Base-by-base conservation (phyloP, 306 rosid species). In the Acacia crassicarpa region DNA sequence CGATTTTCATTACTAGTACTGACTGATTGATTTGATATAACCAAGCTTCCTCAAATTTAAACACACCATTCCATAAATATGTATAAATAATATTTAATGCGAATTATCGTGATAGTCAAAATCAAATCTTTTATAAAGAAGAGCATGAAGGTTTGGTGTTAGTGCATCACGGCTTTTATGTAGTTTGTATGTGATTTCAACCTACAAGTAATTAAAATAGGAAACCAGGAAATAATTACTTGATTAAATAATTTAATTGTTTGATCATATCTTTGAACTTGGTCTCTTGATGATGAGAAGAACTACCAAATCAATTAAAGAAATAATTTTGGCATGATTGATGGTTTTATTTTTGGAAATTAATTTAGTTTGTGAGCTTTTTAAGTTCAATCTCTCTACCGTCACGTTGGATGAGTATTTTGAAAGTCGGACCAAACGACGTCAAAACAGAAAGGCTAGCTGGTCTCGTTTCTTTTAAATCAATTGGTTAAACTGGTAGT, bases 151-250 rank as follows among this genome's bases (percentile, higher is more conserved):
- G 59, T 67, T 70, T 78, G 86, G 84, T 79, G 70, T 84, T 74
- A 82, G 75, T 84, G 19, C 83, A 81, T 81, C 83, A 58, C 49
- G 15, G 65, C 78, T 80, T 83, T 83, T 53, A 80, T 82, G 86
- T 71, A 84, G 82, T 88, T 85, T 62, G 69, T 65, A 43, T 41
- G 25, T 61, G 66, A 85, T 78, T 49, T 70, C 59, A 85, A 58
- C 74, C 71, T 2, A 66, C 43, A 63, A 80, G 7, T 38, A 56
- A 30, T 30, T 30, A 30, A 82, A 83, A 38, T 27, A 35, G 86
- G 83, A 25, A 84, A 78, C 72, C 25, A 2, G 8, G 35, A 69
- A 68, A 41, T 41, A 68, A 38, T 69, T 69, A 43, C 48, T n/a
- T 6, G 14, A 54, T 56, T 10, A 14, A 58, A 25, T 38, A 38